These are phyloP conservation scores for Anthracocystis walkeri DNA, from an alignment of 1,284 basidiomycete species.

Conservation along the genomic window DNA sequence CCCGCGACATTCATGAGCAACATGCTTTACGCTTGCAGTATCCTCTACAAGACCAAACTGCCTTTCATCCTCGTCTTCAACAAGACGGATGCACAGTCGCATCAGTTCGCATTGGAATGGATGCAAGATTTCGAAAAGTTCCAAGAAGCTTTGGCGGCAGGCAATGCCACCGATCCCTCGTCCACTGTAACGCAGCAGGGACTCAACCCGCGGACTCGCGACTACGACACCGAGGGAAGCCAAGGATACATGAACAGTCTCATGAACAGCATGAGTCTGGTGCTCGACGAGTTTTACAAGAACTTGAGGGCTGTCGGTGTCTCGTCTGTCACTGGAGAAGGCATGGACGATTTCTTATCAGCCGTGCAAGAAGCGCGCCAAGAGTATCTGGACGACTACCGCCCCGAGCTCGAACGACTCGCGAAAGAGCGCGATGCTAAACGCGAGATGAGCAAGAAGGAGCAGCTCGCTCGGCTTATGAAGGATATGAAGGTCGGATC, in stretches of 20 bases:
- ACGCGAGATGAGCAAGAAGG: slow-evolving; percentile 76
- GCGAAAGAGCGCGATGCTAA: slow-evolving; percentile 73
- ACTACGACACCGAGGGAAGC: slow-evolving; percentile 67
- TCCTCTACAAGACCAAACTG: slow-evolving; percentile 96
- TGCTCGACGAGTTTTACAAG: slow-evolving; percentile 98
- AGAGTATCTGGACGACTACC: slow-evolving; percentile 90
- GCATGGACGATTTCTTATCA: slow-evolving; percentile 88
- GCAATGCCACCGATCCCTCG: slow-evolving; percentile 72
- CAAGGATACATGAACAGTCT: slow-evolving; percentile 98
- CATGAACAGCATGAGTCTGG: slow-evolving; percentile 99
- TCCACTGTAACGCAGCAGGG: slow-evolving; percentile 35
- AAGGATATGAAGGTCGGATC: slow-evolving; percentile 78
- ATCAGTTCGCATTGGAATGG: slow-evolving; percentile 95
- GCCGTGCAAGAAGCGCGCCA: slow-evolving; percentile 87
- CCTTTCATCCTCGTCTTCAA: slow-evolving; percentile 99
- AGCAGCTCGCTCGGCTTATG: slow-evolving; percentile 85
- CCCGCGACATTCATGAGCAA: slow-evolving; percentile 99
- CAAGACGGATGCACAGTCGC: slow-evolving; percentile 91
- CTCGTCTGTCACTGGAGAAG: slow-evolving; percentile 92
- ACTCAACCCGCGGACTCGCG: slow-evolving; percentile 25
- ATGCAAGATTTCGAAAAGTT: slow-evolving; percentile 93
- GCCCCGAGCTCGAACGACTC: slow-evolving; percentile 86
- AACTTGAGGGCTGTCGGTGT: slow-evolving; percentile 94
- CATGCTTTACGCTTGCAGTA: slow-evolving; percentile 99
- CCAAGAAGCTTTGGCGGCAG: slow-evolving; percentile 72